A percentile compares a stretch with the other conserved stretches of the same genome.
Evolutionary conservation across 257 asterid species (phyloP).

Genomic region (Solanum tarapatanum): DNA sequence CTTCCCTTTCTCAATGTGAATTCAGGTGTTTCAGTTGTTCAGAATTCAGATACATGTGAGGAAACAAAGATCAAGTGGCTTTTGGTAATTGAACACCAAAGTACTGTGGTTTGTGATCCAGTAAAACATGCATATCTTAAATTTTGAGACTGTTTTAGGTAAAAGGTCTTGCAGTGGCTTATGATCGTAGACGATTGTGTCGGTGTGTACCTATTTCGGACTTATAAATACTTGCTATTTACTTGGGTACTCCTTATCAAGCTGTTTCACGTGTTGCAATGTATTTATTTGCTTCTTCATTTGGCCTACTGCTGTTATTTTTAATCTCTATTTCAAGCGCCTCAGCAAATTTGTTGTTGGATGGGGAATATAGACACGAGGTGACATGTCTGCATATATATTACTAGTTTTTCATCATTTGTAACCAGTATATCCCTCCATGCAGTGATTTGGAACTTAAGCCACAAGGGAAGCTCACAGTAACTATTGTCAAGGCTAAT

Average conservation of each 20-base stretch:
- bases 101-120: neutral
- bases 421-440: neutral
- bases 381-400: neutral
- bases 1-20: neutral
- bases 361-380: neutral
- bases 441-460: constrained; percentile 96
- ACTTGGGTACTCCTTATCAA: neutral
- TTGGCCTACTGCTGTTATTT: neutral
- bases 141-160: neutral
- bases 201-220: neutral
- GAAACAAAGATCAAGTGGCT: neutral
- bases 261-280: neutral
- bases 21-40: neutral
- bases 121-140: neutral
- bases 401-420: neutral
- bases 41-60: neutral
- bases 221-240: neutral
- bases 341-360: neutral
- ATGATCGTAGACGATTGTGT: neutral
- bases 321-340: neutral
- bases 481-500: constrained; percentile 55
- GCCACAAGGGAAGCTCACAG: constrained; percentile 79
- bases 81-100: neutral
- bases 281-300: neutral
- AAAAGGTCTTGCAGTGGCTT: neutral